phyloP scores from a whole-genome alignment of 176 grass and related monocot species.

The Metroxylon sagu region DNA sequence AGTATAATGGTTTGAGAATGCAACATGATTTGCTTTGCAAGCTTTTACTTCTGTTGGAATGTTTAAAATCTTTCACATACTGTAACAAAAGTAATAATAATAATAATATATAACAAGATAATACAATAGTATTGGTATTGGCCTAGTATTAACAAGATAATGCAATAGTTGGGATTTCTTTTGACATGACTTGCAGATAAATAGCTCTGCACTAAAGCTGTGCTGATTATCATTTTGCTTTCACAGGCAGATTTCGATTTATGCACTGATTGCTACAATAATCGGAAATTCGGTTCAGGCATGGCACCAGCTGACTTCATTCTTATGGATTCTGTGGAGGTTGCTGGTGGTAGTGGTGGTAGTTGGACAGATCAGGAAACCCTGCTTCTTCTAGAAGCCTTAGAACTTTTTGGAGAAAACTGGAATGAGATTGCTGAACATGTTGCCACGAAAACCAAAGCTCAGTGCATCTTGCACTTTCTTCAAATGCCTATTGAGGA shows the following conservation, averaged over 20 bases:
- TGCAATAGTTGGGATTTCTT: not conserved
- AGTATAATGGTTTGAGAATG: too few relatives aligned
- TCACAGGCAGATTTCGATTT: conserved; percentile 98
- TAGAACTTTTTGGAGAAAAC: conserved; percentile 96
- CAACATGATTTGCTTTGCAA: too few relatives aligned
- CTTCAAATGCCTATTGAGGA: conserved; percentile 99
- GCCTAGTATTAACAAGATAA: too few relatives aligned
- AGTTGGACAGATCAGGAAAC: conserved; percentile 99
- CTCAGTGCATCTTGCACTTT: conserved; percentile 91
- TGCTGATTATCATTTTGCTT: conserved; percentile 8
- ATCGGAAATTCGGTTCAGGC: conserved; percentile 71
- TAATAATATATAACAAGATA: too few relatives aligned
- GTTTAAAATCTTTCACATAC: too few relatives aligned
- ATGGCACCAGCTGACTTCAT: conserved; percentile 96
- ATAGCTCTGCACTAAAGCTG: not conserved
- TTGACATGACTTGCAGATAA: not conserved
- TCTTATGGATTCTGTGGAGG: conserved; percentile 87
- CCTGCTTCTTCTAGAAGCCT: conserved; percentile 87
- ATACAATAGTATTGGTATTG: too few relatives aligned
- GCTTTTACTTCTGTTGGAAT: too few relatives aligned
- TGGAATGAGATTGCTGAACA: conserved; percentile 99
- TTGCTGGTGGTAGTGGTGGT: conserved; percentile 79
- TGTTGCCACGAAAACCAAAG: conserved; percentile 97
- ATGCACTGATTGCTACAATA: conserved; percentile 84
- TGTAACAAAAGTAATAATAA: too few relatives aligned